Conservation (phyloP, 2,329 filamentous ascomycete genomes). For the Paecilomyces variotii region DNA sequence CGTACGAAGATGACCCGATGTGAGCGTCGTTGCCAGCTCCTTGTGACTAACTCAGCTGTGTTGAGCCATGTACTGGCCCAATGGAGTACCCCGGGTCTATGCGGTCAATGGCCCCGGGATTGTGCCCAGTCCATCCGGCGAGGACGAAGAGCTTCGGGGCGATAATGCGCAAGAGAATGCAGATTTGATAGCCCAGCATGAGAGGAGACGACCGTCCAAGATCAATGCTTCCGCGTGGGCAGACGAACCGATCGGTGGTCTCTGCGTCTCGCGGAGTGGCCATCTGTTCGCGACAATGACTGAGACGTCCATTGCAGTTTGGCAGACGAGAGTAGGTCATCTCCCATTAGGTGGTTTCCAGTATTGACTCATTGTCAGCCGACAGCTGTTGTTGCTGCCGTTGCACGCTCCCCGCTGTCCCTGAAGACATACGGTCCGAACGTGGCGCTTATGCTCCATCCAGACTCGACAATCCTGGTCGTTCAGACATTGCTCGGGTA, state of each 20-base stretch:
- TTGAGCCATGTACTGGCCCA: conserved; percentile 43
- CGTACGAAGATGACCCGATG: conserved; percentile 30
- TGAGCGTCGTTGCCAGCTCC: conserved; percentile 20
- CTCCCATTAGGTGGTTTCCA: conserved; percentile 4
- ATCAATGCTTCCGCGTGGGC: conserved; percentile 31
- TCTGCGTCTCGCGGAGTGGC: conserved; percentile 70
- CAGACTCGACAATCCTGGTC: conserved; percentile 86
- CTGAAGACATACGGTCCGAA: conserved; percentile 78
- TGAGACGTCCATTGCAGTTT: conserved; percentile 75
- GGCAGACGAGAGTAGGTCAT: conserved; percentile 77
- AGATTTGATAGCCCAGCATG: conserved; percentile 18
- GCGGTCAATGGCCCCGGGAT: conserved; percentile 39
- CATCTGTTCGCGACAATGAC: conserved; percentile 86
- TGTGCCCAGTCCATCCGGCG: conserved; percentile 18
- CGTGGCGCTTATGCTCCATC: conserved; percentile 73
- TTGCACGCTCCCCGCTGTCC: conserved; percentile 73
- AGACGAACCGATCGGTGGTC: conserved; percentile 61
- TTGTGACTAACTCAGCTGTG: conserved; percentile 18
- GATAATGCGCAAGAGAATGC: conserved; percentile 13
- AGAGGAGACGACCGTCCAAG: conserved; percentile 16
- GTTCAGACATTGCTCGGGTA: conserved; percentile 80
- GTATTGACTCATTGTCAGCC: conserved; percentile 50
- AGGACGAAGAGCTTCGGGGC: conserved; percentile 12
- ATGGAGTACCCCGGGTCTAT: conserved; percentile 42
- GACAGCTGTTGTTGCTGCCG: conserved; percentile 75